A percentile compares a stretch with the other conserved stretches of the same genome.
phyloP scores from a whole-genome alignment of 2,329 filamentous ascomycete genomes.

The Zalaria obscura region DNA sequence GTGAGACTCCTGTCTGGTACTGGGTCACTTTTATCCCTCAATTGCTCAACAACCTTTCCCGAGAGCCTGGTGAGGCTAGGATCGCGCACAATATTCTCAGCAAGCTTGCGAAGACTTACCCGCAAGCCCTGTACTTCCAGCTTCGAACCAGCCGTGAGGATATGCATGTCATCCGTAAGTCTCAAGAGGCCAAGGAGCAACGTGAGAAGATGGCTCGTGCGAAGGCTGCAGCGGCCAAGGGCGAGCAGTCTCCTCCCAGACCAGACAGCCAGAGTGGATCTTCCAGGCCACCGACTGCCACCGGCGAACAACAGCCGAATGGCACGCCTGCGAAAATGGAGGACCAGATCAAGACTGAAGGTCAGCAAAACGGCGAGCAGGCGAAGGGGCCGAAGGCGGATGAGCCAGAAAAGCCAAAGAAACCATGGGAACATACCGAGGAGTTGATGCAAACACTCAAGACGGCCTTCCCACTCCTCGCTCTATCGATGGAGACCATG shows the following conservation, averaged over 20 bases:
- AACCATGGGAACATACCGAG: slow-evolving; percentile 92
- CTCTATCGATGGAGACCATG: slow-evolving; percentile 98
- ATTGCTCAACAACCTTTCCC: slow-evolving; percentile 75
- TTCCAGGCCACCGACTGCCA: slow-evolving; percentile 26
- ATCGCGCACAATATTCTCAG: slow-evolving; percentile 76
- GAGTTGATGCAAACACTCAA: slow-evolving; percentile 92
- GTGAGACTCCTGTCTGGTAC: slow-evolving; percentile 95
- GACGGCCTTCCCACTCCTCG: slow-evolving; percentile 89
- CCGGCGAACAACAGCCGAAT: slow-evolving; percentile 19
- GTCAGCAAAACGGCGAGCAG: slow-evolving; percentile 8
- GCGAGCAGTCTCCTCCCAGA: slow-evolving; percentile 18
- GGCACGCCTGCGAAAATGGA: slow-evolving; percentile 19
- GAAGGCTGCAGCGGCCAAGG: slow-evolving; percentile 43
- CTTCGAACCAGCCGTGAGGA: slow-evolving; percentile 88
- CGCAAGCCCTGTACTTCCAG: slow-evolving; percentile 89
- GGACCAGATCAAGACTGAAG: slow-evolving; percentile 18
- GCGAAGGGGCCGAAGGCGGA: slow-evolving; percentile 15
- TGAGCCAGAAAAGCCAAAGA: slow-evolving; percentile 43
- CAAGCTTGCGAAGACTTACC: slow-evolving; percentile 91
- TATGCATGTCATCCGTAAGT: slow-evolving; percentile 82
- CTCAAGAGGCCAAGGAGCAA: slow-evolving; percentile 48
- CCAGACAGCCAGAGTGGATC: slow-evolving; percentile 21
- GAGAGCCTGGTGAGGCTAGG: slow-evolving; percentile 62
- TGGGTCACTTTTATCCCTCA: slow-evolving; percentile 99
- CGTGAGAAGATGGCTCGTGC: slow-evolving; percentile 39